Evolutionary conservation across 306 rosid species (phyloP).

Genomic region (Castanea mollissima): DNA sequence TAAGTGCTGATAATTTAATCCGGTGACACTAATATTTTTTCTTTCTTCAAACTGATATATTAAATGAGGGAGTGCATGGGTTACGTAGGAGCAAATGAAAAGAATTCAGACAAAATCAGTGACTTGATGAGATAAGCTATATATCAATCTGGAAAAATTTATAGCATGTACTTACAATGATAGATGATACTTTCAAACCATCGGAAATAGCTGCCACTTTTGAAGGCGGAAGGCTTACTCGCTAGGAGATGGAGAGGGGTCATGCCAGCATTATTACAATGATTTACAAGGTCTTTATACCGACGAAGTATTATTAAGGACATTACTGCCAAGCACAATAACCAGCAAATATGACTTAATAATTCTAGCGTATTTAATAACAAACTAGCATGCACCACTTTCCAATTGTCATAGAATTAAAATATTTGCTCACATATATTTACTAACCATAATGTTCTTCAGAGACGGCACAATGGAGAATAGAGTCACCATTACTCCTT

Average conservation of each 20-base stretch:
- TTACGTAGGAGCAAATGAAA: too few relatives aligned
- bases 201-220: slow-evolving; percentile 31
- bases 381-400: too few relatives aligned
- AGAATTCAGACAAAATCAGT: too few relatives aligned
- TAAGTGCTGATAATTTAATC: too few relatives aligned
- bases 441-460: slow-evolving; percentile 24
- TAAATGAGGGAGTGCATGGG: too few relatives aligned
- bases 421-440: background rate
- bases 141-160: too few relatives aligned
- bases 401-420: too few relatives aligned
- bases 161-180: slow-evolving; percentile 17
- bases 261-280: slow-evolving; percentile 15
- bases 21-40: too few relatives aligned
- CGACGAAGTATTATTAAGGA: slow-evolving; percentile 33
- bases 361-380: too few relatives aligned
- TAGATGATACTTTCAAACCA: slow-evolving; percentile 23
- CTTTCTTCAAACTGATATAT: too few relatives aligned
- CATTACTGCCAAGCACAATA: slow-evolving; percentile 24
- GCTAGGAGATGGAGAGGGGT: slow-evolving; percentile 51
- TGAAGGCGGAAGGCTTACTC: slow-evolving; percentile 34
- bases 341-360: too few relatives aligned
- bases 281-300: slow-evolving; percentile 16
- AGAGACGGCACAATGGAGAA: slow-evolving; percentile 34
- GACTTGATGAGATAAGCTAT: too few relatives aligned
- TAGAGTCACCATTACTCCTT: slow-evolving; percentile 29